phyloP scores from a whole-genome alignment of 179 eudicot species.

The Vitellaria paradoxa region DNA sequence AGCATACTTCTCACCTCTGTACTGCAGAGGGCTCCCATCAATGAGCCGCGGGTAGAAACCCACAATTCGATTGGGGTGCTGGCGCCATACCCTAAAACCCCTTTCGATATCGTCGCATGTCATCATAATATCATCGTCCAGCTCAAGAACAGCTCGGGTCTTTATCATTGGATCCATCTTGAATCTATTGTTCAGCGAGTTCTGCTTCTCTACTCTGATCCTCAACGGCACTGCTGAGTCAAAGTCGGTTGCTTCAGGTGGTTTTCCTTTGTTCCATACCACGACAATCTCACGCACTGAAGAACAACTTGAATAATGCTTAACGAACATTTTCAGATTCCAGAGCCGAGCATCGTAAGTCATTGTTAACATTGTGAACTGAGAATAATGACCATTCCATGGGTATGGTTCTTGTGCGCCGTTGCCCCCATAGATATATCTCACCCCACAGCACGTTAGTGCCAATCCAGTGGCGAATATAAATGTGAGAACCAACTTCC shows the following conservation, averaged over 20 bases:
- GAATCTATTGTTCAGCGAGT: constrained; percentile 92
- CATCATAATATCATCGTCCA: constrained; percentile 98
- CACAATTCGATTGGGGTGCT: constrained; percentile 78
- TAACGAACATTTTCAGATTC: constrained; percentile 83
- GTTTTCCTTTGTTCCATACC: constrained; percentile 88
- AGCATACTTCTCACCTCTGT: constrained; percentile 82
- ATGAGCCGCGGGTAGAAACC: constrained; percentile 89
- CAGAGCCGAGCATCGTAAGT: constrained; percentile 97
- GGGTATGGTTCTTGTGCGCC: constrained; percentile 82
- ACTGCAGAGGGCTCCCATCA: constrained; percentile 45
- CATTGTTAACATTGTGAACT: constrained; percentile 89
- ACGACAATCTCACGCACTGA: constrained; percentile 92
- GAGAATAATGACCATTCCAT: constrained; percentile 63
- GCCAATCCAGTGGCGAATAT: constrained; percentile 40
- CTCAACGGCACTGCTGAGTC: constrained; percentile 89
- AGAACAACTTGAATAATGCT: constrained; percentile 90
- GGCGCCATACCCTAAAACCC: constrained; percentile 88
- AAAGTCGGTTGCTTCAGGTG: constrained; percentile 55
- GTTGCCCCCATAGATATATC: constrained; percentile 70
- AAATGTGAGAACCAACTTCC: constrained; percentile 45
- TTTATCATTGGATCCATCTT: constrained; percentile 60
- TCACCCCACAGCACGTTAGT: constrained; percentile 56
- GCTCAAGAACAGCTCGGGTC: constrained; percentile 85
- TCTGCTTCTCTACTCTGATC: constrained; percentile 65
- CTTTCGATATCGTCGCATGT: constrained; percentile 82